These are phyloP conservation scores for Blechomonas ayalai DNA, from an alignment of 208 protist genomes.

Conservation along the genomic window DNA sequence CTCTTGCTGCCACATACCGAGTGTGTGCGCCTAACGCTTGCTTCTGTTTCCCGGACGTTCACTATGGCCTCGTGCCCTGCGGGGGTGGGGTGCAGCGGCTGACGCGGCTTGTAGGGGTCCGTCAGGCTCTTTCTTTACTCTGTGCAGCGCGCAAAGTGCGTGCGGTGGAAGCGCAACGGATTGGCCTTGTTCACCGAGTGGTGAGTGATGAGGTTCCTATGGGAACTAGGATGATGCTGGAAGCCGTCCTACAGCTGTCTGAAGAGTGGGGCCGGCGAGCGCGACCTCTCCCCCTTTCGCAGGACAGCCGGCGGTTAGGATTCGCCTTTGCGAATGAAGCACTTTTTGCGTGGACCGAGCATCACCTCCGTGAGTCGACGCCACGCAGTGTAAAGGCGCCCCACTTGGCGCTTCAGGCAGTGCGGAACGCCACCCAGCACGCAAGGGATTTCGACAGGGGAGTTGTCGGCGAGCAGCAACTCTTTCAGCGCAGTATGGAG, in stretches of 20 bases:
- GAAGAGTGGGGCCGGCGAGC: too few species aligned
- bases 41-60: conserved; percentile 61
- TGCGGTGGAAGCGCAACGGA: conserved; percentile 30
- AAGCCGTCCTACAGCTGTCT: conserved; percentile 3
- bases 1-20: conserved; percentile 58
- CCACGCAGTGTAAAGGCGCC: conserved; percentile 32
- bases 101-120: conserved; percentile 55
- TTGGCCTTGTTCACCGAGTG: conserved; percentile 55
- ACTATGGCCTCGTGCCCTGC: conserved; percentile 67
- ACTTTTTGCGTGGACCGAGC: conserved; percentile 28
- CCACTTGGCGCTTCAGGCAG: conserved; percentile 32
- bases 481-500: conserved; percentile 36
- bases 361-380: conserved; percentile 26
- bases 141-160: conserved; percentile 19
- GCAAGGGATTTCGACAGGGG: conserved; percentile 21
- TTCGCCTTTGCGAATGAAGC: conserved; percentile 15
- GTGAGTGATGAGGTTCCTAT: too few species aligned
- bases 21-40: conserved; percentile 22
- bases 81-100: conserved; percentile 75
- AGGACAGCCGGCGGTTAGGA: conserved; percentile 8
- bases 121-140: conserved; percentile 32
- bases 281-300: too few species aligned
- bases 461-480: conserved; percentile 25
- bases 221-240: conserved; percentile 3
- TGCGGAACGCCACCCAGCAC: conserved; percentile 19